Percentiles rank a stretch among this genome's conserved stretches.
These are phyloP conservation scores for Eutrema salsugineum DNA, from an alignment of 441 rosid species.

Conservation along the genomic window DNA sequence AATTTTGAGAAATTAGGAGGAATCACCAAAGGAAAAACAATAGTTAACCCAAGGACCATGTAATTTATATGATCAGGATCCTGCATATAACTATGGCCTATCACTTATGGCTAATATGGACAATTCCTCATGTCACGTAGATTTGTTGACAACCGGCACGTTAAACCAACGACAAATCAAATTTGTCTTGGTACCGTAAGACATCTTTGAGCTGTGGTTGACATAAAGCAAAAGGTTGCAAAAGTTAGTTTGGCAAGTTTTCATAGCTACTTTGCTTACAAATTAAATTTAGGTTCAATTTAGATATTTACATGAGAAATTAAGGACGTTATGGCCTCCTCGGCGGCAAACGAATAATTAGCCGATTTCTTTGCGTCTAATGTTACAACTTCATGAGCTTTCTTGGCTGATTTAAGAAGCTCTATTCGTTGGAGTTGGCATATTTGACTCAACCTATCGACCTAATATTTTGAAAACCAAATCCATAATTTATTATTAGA, in stretches of 20 bases:
- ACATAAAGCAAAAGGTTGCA: background rate
- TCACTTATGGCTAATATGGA: too few species aligned
- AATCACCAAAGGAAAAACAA: background rate
- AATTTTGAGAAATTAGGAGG: background rate
- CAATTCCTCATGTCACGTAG: too few species aligned
- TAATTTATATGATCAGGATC: background rate
- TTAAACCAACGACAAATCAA: too few species aligned
- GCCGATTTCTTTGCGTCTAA: background rate
- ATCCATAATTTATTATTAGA: background rate
- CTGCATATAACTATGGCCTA: background rate
- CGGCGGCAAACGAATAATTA: background rate
- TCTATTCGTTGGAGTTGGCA: background rate
- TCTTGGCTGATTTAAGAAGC: background rate
- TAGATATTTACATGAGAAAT: background rate
- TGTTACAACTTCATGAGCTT: background rate
- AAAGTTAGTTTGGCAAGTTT: background rate
- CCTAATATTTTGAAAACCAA: background rate
- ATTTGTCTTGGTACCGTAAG: too few species aligned
- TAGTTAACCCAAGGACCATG: background rate
- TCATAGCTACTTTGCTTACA: background rate
- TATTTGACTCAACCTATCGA: background rate
- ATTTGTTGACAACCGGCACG: too few species aligned
- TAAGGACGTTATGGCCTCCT: background rate
- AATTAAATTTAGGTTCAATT: background rate
- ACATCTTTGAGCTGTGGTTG: background rate